Evolutionary conservation across 177 flowering plant species (phyloP).

Genomic region (Vitis hybrid): DNA sequence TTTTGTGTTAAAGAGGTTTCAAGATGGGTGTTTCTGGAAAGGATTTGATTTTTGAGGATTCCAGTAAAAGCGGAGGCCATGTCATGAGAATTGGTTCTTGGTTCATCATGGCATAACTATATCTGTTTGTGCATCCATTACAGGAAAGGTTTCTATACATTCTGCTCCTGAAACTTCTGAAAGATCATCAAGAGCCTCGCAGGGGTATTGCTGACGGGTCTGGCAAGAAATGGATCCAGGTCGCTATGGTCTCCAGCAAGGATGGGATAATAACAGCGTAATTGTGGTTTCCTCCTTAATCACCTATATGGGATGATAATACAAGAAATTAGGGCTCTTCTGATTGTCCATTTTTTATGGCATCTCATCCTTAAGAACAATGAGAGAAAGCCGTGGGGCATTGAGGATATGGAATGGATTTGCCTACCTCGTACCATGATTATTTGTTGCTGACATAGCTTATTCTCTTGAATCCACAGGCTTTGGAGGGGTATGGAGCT

Average conservation of each 20-base stretch:
- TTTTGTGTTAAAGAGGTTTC: slow-evolving; percentile 28
- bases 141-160: slow-evolving; percentile 74
- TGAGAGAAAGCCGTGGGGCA: slow-evolving; percentile 76
- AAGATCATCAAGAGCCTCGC: slow-evolving; percentile 46
- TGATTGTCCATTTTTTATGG: slow-evolving; percentile 74
- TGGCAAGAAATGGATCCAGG: slow-evolving; percentile 84
- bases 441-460: slow-evolving; percentile 94
- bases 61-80: slow-evolving; percentile 49
- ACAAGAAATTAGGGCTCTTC: slow-evolving; percentile 74
- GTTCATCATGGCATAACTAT: slow-evolving; percentile 60
- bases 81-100: slow-evolving; percentile 45
- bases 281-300: slow-evolving; percentile 98
- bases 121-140: slow-evolving; percentile 83
- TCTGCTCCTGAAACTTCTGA: slow-evolving; percentile 52
- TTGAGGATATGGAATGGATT: slow-evolving; percentile 96
- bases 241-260: slow-evolving; percentile 94
- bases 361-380: slow-evolving; percentile 69
- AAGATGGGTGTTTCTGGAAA: slow-evolving; percentile 42
- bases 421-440: slow-evolving; percentile 69
- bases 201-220: slow-evolving; percentile 35
- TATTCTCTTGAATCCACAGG: slow-evolving; percentile 99
- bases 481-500: slow-evolving; percentile 91
- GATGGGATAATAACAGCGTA: slow-evolving; percentile 99
- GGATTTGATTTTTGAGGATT: slow-evolving; percentile 51
- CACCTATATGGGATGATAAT: slow-evolving; percentile 87